Percentiles rank a stretch among this genome's conserved stretches.
Evolutionary conservation across 2,329 filamentous ascomycete species (phyloP).

Genomic region (Sporothrix globosa): DNA sequence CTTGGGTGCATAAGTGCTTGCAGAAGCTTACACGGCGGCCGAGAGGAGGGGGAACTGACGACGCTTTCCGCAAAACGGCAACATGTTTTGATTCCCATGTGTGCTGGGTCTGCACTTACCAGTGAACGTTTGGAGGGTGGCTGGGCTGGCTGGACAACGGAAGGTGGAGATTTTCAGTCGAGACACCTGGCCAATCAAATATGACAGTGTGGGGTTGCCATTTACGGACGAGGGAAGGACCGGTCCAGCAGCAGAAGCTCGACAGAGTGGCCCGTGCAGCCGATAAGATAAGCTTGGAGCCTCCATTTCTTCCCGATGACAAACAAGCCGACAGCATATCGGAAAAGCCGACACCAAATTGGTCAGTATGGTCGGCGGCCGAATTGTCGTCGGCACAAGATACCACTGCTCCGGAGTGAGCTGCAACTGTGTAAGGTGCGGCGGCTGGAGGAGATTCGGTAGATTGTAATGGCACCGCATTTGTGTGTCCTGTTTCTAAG

Average conservation of each 20-base stretch:
- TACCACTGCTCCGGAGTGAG: background rate
- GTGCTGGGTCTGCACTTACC: background rate
- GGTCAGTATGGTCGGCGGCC: background rate
- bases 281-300: background rate
- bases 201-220: background rate
- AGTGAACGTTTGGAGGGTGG: conserved; percentile 23
- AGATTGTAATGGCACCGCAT: background rate
- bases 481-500: background rate
- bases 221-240: conserved; percentile 8
- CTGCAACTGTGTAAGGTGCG: background rate
- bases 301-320: background rate
- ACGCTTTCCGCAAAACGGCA: conserved; percentile 21
- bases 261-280: background rate
- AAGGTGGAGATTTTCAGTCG: background rate
- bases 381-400: background rate
- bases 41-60: background rate
- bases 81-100: conserved; percentile 31
- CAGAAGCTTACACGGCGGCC: conserved; percentile 25
- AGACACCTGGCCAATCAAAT: background rate
- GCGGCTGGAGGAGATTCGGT: no score
- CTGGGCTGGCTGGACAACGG: conserved; percentile 31
- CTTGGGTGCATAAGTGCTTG: conserved; percentile 25
- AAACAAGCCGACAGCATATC: background rate
- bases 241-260: background rate
- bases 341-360: conserved; percentile 18